A percentile compares a stretch with the other conserved stretches of the same genome.
phyloP scores from a whole-genome alignment of 2,329 filamentous ascomycete genomes.

The Neonectria punicea region DNA sequence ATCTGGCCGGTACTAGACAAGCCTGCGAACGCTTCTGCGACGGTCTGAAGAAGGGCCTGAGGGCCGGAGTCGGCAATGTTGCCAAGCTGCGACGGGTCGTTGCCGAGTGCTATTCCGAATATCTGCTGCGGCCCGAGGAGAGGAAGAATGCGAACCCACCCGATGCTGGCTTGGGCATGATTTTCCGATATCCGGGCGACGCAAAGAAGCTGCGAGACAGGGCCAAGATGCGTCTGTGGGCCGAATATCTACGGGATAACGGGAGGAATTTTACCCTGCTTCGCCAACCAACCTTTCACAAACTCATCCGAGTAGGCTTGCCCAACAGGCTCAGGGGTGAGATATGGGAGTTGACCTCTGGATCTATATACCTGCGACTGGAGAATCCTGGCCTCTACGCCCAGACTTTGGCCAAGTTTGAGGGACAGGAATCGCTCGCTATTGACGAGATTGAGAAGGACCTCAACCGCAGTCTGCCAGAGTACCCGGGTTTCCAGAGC shows the following conservation, averaged over 20 bases:
- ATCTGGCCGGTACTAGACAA: constrained; percentile 87
- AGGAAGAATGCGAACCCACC: constrained; percentile 70
- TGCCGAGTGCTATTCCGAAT: constrained; percentile 90
- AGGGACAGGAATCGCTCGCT: constrained; percentile 88
- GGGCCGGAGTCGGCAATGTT: constrained; percentile 88
- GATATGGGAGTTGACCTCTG: constrained; percentile 94
- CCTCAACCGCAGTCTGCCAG: constrained; percentile 92
- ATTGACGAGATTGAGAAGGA: constrained; percentile 99
- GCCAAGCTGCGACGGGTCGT: constrained; percentile 84
- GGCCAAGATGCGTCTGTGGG: constrained; percentile 98
- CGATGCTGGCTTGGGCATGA: constrained; percentile 92
- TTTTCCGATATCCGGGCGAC: constrained; percentile 96
- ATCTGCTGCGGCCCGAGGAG: constrained; percentile 73
- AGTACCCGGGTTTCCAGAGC: constrained; percentile 97
- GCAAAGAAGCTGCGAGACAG: constrained; percentile 91
- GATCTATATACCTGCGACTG: constrained; percentile 87
- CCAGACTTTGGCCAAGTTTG: constrained; percentile 85
- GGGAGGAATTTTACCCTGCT: constrained; percentile 92
- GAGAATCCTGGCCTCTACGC: constrained; percentile 85
- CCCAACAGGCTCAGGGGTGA: constrained; percentile 94
- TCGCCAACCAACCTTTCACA: constrained; percentile 96
- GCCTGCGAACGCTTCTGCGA: constrained; percentile 97
- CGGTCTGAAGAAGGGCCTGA: constrained; percentile 88
- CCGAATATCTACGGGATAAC: constrained; percentile 95
- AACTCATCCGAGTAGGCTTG: constrained; percentile 93